Conservation (phyloP, 306 rosid genomes). For the Lathyrus sativus region DNA sequence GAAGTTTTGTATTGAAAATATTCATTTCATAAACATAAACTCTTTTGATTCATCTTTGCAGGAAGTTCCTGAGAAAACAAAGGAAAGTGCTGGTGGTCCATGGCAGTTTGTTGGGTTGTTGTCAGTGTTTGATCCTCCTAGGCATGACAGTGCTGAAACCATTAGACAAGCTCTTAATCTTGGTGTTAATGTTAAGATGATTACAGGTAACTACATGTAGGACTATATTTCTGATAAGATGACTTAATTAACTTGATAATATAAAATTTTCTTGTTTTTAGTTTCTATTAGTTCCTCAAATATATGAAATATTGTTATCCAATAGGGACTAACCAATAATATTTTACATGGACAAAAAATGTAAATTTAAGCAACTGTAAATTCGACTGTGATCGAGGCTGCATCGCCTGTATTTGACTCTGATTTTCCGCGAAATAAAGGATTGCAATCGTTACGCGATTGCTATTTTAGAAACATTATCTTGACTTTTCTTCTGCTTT, state of each 20-base stretch:
- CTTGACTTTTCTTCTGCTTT: conserved; percentile 18
- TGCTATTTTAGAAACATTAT: background rate
- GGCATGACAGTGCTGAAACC: conserved; percentile 98
- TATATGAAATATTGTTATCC: background rate
- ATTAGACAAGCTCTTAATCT: conserved; percentile 89
- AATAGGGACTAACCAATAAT: background rate
- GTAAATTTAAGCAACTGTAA: background rate
- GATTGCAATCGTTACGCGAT: background rate
- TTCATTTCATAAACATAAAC: background rate
- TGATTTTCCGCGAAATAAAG: background rate
- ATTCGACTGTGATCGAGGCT: background rate
- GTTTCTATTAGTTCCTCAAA: background rate
- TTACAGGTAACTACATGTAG: conserved; percentile 64
- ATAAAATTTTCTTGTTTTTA: background rate
- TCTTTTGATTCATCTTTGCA: conserved; percentile 31
- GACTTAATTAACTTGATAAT: background rate
- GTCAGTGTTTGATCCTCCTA: conserved; percentile 93
- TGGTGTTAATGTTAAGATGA: conserved; percentile 99
- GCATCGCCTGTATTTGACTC: background rate
- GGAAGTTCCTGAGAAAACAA: conserved; percentile 83
- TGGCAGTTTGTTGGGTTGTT: conserved; percentile 95
- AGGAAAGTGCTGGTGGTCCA: conserved; percentile 84
- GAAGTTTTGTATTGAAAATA: background rate
- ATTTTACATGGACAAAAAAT: background rate
- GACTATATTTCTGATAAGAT: background rate